Evolutionary conservation across 2,329 filamentous ascomycete species (phyloP).

Genomic region (Trichophyton mentagrophytes): DNA sequence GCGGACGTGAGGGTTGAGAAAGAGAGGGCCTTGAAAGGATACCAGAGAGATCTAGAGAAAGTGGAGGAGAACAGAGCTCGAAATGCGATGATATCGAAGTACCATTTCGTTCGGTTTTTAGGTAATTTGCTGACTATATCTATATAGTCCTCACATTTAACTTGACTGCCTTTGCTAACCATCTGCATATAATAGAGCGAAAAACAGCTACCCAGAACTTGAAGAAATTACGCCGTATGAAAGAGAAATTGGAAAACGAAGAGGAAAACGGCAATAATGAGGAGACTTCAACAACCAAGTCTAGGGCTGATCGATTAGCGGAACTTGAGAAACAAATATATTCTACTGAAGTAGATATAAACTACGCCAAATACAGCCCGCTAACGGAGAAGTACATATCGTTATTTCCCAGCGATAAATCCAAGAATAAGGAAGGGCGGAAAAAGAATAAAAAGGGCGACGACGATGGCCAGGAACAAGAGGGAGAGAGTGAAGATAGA

Average conservation of each 20-base stretch:
- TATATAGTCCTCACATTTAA: no score
- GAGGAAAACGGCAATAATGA: background rate
- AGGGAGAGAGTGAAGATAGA: background rate
- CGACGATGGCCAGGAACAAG: background rate
- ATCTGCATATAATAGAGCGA: constrained; percentile 21
- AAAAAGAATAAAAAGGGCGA: constrained; percentile 1
- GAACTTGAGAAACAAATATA: constrained; percentile 31
- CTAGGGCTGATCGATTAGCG: constrained; percentile 12
- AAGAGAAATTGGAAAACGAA: constrained; percentile 25
- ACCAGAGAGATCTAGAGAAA: constrained; percentile 43
- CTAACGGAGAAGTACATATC: constrained; percentile 47
- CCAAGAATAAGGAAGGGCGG: background rate
- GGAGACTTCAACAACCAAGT: background rate
- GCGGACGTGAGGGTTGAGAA: constrained; percentile 45
- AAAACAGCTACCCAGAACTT: constrained; percentile 32
- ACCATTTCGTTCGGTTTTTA: constrained; percentile 56
- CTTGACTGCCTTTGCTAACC: background rate
- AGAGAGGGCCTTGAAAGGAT: constrained; percentile 46
- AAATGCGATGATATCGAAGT: constrained; percentile 46
- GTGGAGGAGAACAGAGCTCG: constrained; percentile 38
- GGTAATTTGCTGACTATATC: constrained; percentile 22
- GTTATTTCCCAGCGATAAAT: constrained; percentile 35
- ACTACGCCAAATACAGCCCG: constrained; percentile 51
- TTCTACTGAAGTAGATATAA: constrained; percentile 44
- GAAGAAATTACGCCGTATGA: constrained; percentile 24